Evolutionary conservation across 2,329 filamentous ascomycete species (phyloP).

Genomic region (Torrubiella hemipterigena): DNA sequence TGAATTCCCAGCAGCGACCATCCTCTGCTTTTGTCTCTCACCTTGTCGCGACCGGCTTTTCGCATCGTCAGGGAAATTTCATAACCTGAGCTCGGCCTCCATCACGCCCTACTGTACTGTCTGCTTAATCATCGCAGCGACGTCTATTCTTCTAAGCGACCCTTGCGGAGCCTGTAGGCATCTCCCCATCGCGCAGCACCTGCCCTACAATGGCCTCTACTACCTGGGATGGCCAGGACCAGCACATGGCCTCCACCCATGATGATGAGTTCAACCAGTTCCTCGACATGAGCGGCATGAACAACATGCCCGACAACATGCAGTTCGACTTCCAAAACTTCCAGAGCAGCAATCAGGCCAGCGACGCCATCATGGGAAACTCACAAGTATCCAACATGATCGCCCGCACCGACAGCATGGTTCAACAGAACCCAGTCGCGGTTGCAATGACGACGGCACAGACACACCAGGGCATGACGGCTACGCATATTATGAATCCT

Average conservation of each 20-base stretch:
- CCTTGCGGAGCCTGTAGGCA: not conserved
- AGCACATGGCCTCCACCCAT: conserved; percentile 33
- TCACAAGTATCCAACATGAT: conserved; percentile 17
- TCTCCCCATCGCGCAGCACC: not conserved
- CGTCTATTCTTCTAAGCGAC: not conserved
- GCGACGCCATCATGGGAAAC: conserved; percentile 23
- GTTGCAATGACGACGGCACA: conserved; percentile 31
- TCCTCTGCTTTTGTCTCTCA: too few relatives aligned
- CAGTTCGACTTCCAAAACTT: conserved; percentile 51
- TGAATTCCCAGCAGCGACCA: too few relatives aligned
- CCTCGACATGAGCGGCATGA: conserved; percentile 47
- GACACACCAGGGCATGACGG: conserved; percentile 34
- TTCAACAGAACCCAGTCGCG: conserved; percentile 32
- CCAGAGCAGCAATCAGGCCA: conserved; percentile 22
- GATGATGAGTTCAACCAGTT: conserved; percentile 56
- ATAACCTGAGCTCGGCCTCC: too few relatives aligned
- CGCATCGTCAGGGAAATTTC: too few relatives aligned
- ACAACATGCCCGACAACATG: conserved; percentile 37
- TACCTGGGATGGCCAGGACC: conserved; percentile 45
- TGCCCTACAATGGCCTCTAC: conserved; percentile 37
- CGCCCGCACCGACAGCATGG: conserved; percentile 18
- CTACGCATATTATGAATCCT: conserved; percentile 27
- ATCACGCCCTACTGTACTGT: too few relatives aligned
- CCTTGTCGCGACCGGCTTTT: too few relatives aligned
- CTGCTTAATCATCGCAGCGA: not conserved